Evolutionary conservation across 1,139 yeast genomes (phyloP).

Genomic region (Hansenula lynferdii): DNA sequence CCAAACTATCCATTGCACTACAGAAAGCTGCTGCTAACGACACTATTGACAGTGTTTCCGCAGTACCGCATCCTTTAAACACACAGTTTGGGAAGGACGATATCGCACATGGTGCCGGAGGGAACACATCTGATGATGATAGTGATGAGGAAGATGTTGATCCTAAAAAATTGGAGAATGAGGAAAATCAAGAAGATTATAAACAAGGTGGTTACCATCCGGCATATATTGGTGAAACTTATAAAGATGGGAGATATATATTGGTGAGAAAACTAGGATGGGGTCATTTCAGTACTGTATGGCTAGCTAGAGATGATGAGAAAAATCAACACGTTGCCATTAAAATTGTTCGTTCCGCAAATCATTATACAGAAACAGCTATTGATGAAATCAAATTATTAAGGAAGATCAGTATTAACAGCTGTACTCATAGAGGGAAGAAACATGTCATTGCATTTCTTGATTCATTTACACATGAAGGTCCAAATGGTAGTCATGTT

Average conservation of each 20-base stretch:
- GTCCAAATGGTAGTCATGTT: slow-evolving; percentile 73
- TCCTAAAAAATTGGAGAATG: slow-evolving; percentile 44
- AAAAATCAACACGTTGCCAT: slow-evolving; percentile 61
- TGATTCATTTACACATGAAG: slow-evolving; percentile 63
- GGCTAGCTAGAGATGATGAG: slow-evolving; percentile 62
- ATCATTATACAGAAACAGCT: slow-evolving; percentile 72
- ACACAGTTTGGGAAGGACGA: background rate
- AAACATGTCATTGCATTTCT: slow-evolving; percentile 58
- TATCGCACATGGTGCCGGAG: slow-evolving; percentile 14
- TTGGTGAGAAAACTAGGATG: slow-evolving; percentile 71
- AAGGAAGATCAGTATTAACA: slow-evolving; percentile 32
- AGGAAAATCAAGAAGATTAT: slow-evolving; percentile 65
- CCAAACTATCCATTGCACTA: slow-evolving; percentile 3
- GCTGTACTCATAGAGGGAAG: slow-evolving; percentile 49
- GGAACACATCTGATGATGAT: slow-evolving; percentile 28
- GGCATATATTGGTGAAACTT: slow-evolving; percentile 64
- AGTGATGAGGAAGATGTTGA: slow-evolving; percentile 30
- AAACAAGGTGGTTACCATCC: slow-evolving; percentile 79
- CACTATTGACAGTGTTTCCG: background rate
- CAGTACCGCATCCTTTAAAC: slow-evolving; percentile 1
- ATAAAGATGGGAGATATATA: slow-evolving; percentile 52
- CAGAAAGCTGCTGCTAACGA: slow-evolving; percentile 3
- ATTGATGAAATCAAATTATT: slow-evolving; percentile 66
- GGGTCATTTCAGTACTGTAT: slow-evolving; percentile 81
- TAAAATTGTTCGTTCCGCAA: slow-evolving; percentile 71